Percentiles rank a stretch among this genome's conserved stretches.
These are phyloP conservation scores for Lactarius tabidus DNA, from an alignment of 768 basidiomycete genomes.

Conservation along the genomic window DNA sequence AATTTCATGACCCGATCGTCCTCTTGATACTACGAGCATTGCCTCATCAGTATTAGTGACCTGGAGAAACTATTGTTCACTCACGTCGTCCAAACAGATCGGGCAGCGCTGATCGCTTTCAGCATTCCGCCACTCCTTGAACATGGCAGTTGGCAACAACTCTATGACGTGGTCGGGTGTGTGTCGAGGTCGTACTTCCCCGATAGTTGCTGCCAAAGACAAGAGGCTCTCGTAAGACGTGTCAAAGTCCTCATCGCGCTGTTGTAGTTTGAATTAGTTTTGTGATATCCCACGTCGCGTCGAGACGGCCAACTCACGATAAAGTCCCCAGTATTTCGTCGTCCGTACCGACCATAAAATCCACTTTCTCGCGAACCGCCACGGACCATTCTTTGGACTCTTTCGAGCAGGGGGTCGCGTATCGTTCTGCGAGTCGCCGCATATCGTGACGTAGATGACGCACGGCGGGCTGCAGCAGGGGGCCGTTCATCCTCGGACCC, in stretches of 20 bases:
- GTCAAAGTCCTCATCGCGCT: slow-evolving; percentile 78
- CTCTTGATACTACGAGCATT: slow-evolving; percentile 52
- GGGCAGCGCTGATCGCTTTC: slow-evolving; percentile 75
- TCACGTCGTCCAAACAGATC: slow-evolving; percentile 80
- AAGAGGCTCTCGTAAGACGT: slow-evolving; percentile 69
- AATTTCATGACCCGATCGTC: slow-evolving; percentile 64
- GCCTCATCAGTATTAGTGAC: slow-evolving; percentile 13
- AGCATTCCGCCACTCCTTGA: slow-evolving; percentile 59
- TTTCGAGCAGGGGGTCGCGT: slow-evolving; percentile 15
- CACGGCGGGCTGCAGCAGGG: slow-evolving; percentile 13
- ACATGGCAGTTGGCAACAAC: slow-evolving; percentile 54
- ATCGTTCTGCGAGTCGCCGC: slow-evolving; percentile 13
- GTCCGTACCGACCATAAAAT: slow-evolving; percentile 7
- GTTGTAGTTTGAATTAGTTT: slow-evolving; percentile 21
- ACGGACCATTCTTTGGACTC: slow-evolving; percentile 19
- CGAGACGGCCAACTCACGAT: slow-evolving; percentile 42
- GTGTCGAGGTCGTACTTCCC: slow-evolving; percentile 63
- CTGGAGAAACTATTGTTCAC: slow-evolving; percentile 31
- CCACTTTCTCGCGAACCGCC: slow-evolving; percentile 18
- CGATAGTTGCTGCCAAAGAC: slow-evolving; percentile 53
- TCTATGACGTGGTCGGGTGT: slow-evolving; percentile 61
- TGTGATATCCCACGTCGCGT: background rate
- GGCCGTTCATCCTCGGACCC: slow-evolving; percentile 18
- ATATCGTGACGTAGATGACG: slow-evolving; percentile 18
- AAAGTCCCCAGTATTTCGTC: slow-evolving; percentile 39